These are phyloP conservation scores for Diaporthe nobilis DNA, from an alignment of 2,329 filamentous ascomycete species.

Conservation along the genomic window DNA sequence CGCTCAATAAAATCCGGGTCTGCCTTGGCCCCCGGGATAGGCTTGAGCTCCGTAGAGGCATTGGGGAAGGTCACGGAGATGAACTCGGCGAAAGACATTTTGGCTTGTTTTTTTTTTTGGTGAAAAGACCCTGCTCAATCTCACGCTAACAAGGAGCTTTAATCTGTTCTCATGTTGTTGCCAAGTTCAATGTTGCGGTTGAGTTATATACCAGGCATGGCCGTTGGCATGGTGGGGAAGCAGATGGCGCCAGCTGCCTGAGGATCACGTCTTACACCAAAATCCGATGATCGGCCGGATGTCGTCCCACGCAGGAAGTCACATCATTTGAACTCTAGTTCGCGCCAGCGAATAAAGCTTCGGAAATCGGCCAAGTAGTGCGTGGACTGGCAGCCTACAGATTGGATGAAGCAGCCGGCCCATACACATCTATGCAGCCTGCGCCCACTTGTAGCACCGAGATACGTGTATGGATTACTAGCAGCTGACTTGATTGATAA, in stretches of 20 bases:
- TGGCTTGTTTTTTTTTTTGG: slow-evolving; percentile 32
- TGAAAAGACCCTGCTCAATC: background rate
- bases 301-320: slow-evolving; percentile 38
- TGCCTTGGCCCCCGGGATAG: slow-evolving; percentile 64
- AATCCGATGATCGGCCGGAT: slow-evolving; percentile 42
- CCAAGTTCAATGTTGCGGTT: slow-evolving; percentile 14
- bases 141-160: background rate
- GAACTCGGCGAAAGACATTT: slow-evolving; percentile 65
- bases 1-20: slow-evolving; percentile 69
- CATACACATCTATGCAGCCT: background rate
- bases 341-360: slow-evolving; percentile 32
- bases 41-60: slow-evolving; percentile 68
- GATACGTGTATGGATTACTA: slow-evolving; percentile 13
- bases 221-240: slow-evolving; percentile 39
- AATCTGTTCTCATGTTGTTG: background rate
- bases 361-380: slow-evolving; percentile 10
- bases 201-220: slow-evolving; percentile 38
- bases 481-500: slow-evolving; percentile 17
- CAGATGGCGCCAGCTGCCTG: slow-evolving; percentile 46
- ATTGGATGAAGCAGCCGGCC: background rate
- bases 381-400: background rate
- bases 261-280: slow-evolving; percentile 47
- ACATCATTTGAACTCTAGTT: slow-evolving; percentile 38
- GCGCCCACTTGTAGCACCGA: background rate
- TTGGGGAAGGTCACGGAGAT: slow-evolving; percentile 72